A percentile compares a stretch with the other conserved stretches of the same genome.
Conservation (phyloP, 148 eudicot genomes). For the Dysphania ambrosioides region DNA sequence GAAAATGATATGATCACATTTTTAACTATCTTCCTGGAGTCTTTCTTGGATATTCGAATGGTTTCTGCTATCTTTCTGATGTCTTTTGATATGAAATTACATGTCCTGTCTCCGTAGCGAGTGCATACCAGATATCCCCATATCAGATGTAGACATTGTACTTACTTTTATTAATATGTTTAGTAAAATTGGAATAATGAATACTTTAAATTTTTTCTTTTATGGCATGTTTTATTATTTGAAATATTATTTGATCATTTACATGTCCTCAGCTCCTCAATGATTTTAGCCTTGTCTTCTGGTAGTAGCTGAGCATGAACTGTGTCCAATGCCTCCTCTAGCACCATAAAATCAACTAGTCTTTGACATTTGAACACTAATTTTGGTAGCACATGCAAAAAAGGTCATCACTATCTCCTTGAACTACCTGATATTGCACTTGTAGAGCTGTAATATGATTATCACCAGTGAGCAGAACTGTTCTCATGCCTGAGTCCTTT, state of each 20-base stretch:
- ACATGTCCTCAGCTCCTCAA: constrained; percentile 32
- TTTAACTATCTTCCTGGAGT: constrained; percentile 37
- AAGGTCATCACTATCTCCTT: neutral
- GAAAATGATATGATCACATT: constrained; percentile 36
- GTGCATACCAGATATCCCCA: constrained; percentile 49
- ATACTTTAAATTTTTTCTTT: too few relatives aligned
- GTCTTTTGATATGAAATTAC: constrained; percentile 48
- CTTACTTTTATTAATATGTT: too few relatives aligned
- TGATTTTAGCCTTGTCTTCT: constrained; percentile 41
- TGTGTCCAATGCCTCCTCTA: constrained; percentile 30
- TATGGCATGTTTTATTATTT: too few relatives aligned
- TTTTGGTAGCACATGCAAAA: too few relatives aligned
- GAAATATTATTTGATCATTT: too few relatives aligned
- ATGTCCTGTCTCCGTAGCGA: constrained; percentile 42
- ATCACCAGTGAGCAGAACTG: constrained; percentile 47
- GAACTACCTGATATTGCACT: constrained; percentile 37
- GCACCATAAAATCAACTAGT: constrained; percentile 19
- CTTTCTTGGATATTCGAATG: constrained; percentile 33
- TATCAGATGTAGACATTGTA: constrained; percentile 44
- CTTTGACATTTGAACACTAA: neutral
- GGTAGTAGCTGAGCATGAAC: constrained; percentile 38
- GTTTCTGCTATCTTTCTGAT: constrained; percentile 40
- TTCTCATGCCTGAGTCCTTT: constrained; percentile 30
- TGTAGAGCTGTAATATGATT: constrained; percentile 33
- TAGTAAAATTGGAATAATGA: too few relatives aligned